Base-by-base conservation (phyloP, 164 flowering plant species). In the Cinnamomum micranthum region DNA sequence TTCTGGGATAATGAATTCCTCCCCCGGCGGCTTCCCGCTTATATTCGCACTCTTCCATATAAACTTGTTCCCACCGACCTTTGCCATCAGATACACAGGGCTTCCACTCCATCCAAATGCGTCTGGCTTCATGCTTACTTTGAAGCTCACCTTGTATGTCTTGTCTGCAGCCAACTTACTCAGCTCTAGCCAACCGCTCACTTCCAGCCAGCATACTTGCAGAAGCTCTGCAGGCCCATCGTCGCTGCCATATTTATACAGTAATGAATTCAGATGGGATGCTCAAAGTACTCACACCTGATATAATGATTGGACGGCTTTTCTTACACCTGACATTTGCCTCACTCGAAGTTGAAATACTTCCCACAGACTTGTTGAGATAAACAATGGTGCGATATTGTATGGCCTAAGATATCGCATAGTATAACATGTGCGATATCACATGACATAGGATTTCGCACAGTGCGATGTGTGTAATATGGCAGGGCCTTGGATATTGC, bases 171-270 rank as follows among this genome's bases (percentile, higher is more conserved):
- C 70, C 75, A 64, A 3, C 23, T 70, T 6, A 0, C n/a, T 10
- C 1, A 71, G 50, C 2, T 23, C 24, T 12, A 73, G 12, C 3
- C 33, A 1, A 17, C 84, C 81, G 0, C 75, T 85, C 25, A 85
- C 82, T 70, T 85, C 84, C 25, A 85, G 78, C 87, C 87, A 85
- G 25, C 50, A 74, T 19, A 85, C 87, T 41, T 81, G 81, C 2
- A 74, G 3, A 62, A 85, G 77, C 69, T 85, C 82, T n/a, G 73
- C 84, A 20, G 68, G 24, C 3, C 33, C 67, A 0, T 64, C 27
- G 0, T 24, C 17, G 22, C 67, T 55, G 60, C 20, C 7, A 55
- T 55, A 55, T 55, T 2, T 55, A 41, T 41, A 41, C 47, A 41
- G 2, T 41, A 41, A 41, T 14, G 6, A 55, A 41, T 41, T 41